These are phyloP conservation scores for Lasiodiplodia theobromae DNA, from an alignment of 2,329 filamentous ascomycete species.

Conservation along the genomic window DNA sequence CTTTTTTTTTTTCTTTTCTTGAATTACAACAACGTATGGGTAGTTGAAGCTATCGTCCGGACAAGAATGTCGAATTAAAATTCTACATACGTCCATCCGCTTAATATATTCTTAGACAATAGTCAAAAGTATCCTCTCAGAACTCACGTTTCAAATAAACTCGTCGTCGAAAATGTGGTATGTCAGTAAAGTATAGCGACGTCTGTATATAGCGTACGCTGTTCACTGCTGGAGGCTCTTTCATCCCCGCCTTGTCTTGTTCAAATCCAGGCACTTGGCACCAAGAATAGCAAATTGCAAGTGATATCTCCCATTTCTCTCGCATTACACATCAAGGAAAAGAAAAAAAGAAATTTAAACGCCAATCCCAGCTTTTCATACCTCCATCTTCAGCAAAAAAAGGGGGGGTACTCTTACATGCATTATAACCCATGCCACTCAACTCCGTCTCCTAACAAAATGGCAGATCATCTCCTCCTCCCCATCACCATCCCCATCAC, in stretches of 20 bases:
- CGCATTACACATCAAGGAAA: not conserved
- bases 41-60: too few species aligned
- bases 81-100: too few species aligned
- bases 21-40: too few species aligned
- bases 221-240: not conserved
- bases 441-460: not conserved
- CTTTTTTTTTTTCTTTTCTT: too few species aligned
- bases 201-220: not conserved
- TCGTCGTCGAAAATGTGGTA: too few species aligned
- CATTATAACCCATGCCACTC: conserved; percentile 11
- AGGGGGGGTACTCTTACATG: conserved; percentile 19
- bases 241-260: not conserved
- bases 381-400: conserved; percentile 6
- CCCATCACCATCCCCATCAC: not conserved
- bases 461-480: not conserved
- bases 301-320: not conserved
- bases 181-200: too few species aligned
- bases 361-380: conserved; percentile 15
- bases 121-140: too few species aligned
- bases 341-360: not conserved
- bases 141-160: too few species aligned
- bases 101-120: too few species aligned
- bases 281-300: not conserved
- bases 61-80: too few species aligned
- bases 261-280: not conserved